Evolutionary conservation across 768 basidiomycete species (phyloP), one percentile per base, ranked within the genome.

Genomic region (Boletus huronensis): DNA sequence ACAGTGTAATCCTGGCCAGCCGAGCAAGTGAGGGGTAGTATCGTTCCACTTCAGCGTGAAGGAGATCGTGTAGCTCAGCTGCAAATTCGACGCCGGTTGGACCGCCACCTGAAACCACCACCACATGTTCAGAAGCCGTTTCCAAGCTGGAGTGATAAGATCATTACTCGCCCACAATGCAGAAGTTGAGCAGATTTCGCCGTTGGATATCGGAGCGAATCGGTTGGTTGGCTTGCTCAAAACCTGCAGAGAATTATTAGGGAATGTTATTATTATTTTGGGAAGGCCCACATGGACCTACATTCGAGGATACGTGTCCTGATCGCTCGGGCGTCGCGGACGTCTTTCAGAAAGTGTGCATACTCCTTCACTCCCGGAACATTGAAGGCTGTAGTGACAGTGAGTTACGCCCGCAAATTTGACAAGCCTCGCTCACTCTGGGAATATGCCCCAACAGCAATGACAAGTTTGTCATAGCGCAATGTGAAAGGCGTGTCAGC

Each of bases 181-280:
- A 92, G 64, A 95, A 95, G 58, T 90, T 85, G 23, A 95, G 80
- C 13, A 95, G 72, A 55, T 85, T 84, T 51, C 84, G 75, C 46
- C 89, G 82, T 59, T 95, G 83, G 36, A 80, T 72, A 53, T 92
- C 91, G 1, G 87, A 82, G 14, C 91, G 72, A 2, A 79, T 83
- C 0, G 92, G 93, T 60, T 91, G 87, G 60, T 84, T 86, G 3
- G 93, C 93, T 63, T 91, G 88, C 64, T 94, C 92, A 54, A 95
- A 91, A 66, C 87, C 86, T 83, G 57, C 0, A 36, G 2, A 17
- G 13, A 13, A 34, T 42, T 52, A 28, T 44, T 53, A 16, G 46
- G 32, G 54, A 32, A 31, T 38, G 53, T 34, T 51, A 42, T 48
- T 38, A 52, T 34, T 51, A 42, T 48, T 49, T 21, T 17, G 42